Conservation (phyloP, 768 basidiomycete genomes). For the Amanita rimosa region DNA sequence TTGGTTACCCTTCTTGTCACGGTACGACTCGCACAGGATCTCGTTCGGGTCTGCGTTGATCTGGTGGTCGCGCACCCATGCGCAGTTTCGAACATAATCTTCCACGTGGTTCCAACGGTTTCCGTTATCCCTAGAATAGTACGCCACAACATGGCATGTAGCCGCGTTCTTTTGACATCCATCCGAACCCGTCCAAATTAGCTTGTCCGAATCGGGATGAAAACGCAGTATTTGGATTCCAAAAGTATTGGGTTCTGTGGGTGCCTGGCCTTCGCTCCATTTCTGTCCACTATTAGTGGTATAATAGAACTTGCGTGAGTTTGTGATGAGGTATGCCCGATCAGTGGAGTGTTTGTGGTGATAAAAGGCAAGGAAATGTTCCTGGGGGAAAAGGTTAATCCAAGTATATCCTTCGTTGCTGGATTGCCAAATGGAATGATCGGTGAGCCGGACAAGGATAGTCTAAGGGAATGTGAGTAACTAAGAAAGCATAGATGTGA, state of each 20-base stretch:
- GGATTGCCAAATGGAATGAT: conserved; percentile 85
- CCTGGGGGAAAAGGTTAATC: conserved; percentile 48
- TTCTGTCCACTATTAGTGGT: conserved; percentile 73
- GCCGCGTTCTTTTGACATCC: conserved; percentile 38
- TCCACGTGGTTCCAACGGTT: conserved; percentile 68
- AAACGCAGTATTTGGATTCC: conserved; percentile 70
- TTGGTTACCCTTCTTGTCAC: conserved; percentile 75
- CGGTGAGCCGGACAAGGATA: conserved; percentile 69
- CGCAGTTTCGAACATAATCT: conserved; percentile 81
- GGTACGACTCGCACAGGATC: conserved; percentile 88
- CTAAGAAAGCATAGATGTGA: not conserved
- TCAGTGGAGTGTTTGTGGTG: conserved; percentile 73
- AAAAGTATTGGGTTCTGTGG: conserved; percentile 71
- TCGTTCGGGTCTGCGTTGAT: conserved; percentile 75
- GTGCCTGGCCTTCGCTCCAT: conserved; percentile 54
- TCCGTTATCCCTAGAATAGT: conserved; percentile 71
- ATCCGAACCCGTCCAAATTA: conserved; percentile 82
- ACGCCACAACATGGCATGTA: conserved; percentile 69
- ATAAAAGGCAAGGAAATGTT: conserved; percentile 73
- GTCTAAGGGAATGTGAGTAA: conserved; percentile 33
- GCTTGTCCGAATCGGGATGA: conserved; percentile 73
- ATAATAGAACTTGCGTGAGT: conserved; percentile 48
- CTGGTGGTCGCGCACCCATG: conserved; percentile 78
- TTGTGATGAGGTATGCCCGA: conserved; percentile 87
- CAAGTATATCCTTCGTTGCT: conserved; percentile 92